phyloP scores from a whole-genome alignment of 2,329 filamentous ascomycete genomes.

The Ilyonectria robusta region DNA sequence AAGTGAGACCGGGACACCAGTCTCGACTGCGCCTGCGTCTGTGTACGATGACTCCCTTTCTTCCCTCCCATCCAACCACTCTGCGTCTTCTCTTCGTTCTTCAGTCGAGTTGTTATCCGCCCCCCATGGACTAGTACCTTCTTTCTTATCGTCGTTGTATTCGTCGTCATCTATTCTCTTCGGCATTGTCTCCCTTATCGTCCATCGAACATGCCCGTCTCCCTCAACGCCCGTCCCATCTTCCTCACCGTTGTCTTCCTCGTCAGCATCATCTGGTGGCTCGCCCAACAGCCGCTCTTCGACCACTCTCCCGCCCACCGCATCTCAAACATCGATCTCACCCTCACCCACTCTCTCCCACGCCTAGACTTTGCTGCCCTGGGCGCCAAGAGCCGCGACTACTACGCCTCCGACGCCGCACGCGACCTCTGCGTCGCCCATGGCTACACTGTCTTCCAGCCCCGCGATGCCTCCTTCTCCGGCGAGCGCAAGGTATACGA shows the following conservation, averaged over 20 bases:
- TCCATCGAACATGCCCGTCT: conserved; percentile 27
- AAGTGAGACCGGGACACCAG: background rate
- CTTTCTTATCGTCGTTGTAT: background rate
- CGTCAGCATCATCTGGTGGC: conserved; percentile 29
- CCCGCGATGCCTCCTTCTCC: conserved; percentile 33
- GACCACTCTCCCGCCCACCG: conserved; percentile 32
- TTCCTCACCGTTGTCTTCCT: conserved; percentile 28
- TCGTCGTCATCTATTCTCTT: conserved; percentile 2
- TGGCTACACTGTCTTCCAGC: conserved; percentile 50
- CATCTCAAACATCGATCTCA: conserved; percentile 43
- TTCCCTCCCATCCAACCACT: background rate
- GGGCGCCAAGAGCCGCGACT: conserved; percentile 37
- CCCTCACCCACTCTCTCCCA: conserved; percentile 39
- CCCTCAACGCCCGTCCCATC: conserved; percentile 24
- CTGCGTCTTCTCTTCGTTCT: background rate
- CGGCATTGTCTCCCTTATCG: background rate
- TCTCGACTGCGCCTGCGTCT: background rate
- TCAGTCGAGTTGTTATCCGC: background rate
- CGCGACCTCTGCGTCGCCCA: conserved; percentile 51
- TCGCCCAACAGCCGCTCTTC: conserved; percentile 38
- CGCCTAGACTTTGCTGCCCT: conserved; percentile 44
- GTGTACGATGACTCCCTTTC: background rate
- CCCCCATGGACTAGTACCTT: conserved; percentile 1
- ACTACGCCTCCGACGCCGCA: conserved; percentile 49
- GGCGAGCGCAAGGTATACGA: conserved; percentile 60